Percentiles rank a stretch among this genome's conserved stretches.
phyloP scores from a whole-genome alignment of 345 rosid species.

The Linum usitatissimum region DNA sequence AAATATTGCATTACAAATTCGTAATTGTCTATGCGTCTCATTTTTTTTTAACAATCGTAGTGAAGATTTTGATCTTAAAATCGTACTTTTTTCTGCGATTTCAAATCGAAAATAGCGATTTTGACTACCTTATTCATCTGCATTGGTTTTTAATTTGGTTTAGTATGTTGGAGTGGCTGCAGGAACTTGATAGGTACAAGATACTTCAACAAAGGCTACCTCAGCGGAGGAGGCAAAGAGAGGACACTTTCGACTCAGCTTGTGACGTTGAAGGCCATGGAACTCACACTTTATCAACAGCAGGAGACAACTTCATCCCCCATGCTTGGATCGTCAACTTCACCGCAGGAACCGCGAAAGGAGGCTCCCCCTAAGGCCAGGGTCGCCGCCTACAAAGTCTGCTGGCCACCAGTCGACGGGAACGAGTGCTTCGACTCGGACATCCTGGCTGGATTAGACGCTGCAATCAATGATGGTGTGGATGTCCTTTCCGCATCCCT shows the following conservation, averaged over 20 bases:
- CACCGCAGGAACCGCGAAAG: constrained; percentile 60
- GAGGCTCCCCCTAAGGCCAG: constrained; percentile 72
- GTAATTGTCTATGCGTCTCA: no score
- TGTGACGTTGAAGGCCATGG: constrained; percentile 83
- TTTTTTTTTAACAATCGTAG: no score
- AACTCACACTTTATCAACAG: constrained; percentile 82
- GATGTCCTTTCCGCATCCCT: constrained; percentile 68
- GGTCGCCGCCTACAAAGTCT: constrained; percentile 83
- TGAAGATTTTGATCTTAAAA: no score
- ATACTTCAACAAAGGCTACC: constrained; percentile 38
- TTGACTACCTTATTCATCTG: no score
- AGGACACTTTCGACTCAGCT: constrained; percentile 41
- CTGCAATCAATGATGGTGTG: constrained; percentile 66
- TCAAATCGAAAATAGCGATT: no score
- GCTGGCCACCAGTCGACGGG: constrained; percentile 42
- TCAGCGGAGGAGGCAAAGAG: constrained; percentile 32
- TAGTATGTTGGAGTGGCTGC: background rate
- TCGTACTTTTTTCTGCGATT: no score
- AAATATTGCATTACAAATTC: no score
- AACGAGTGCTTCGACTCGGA: constrained; percentile 62
- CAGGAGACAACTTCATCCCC: constrained; percentile 50
- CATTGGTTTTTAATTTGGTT: no score
- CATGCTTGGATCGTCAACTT: constrained; percentile 40
- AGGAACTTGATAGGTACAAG: constrained; percentile 77
- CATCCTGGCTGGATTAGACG: constrained; percentile 57